These are phyloP conservation scores for Termitomyces sp. DNA, from an alignment of 768 basidiomycete genomes.

Conservation along the genomic window DNA sequence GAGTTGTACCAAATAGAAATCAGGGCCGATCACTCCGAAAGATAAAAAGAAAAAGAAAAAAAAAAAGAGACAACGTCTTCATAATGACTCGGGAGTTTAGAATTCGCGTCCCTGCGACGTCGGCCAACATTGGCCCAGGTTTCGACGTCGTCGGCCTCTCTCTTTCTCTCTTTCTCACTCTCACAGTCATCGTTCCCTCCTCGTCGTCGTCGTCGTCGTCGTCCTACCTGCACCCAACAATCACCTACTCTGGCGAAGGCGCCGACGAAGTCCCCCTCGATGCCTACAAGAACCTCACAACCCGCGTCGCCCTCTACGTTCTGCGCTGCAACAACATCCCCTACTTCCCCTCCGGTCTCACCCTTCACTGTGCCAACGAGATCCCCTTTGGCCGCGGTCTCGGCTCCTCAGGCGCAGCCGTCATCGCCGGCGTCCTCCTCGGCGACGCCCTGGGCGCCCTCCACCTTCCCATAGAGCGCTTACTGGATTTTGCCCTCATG, in stretches of 20 bases:
- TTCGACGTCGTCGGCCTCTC: slow-evolving; percentile 99
- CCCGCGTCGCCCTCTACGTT: slow-evolving; percentile 95
- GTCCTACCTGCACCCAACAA: slow-evolving; percentile 45
- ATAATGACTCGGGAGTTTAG: slow-evolving; percentile 39
- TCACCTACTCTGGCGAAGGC: slow-evolving; percentile 86
- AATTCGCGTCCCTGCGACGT: slow-evolving; percentile 92
- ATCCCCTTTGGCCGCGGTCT: slow-evolving; percentile 98
- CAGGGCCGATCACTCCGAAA: slow-evolving; percentile 3
- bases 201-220: slow-evolving; percentile 11
- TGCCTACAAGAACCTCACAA: slow-evolving; percentile 94
- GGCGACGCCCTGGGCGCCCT: slow-evolving; percentile 80
- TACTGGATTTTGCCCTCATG: slow-evolving; percentile 97
- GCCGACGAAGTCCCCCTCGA: slow-evolving; percentile 87
- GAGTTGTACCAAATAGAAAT: too few relatives aligned
- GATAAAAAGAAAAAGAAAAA: background rate
- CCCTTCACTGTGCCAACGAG: slow-evolving; percentile 80
- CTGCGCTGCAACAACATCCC: slow-evolving; percentile 80
- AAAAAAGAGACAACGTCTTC: too few relatives aligned
- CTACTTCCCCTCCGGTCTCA: slow-evolving; percentile 71
- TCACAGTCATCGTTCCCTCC: slow-evolving; percentile 47
- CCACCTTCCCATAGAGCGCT: slow-evolving; percentile 56
- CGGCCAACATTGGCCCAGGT: slow-evolving; percentile 97
- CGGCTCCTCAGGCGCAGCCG: slow-evolving; percentile 98
- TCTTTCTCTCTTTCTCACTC: slow-evolving; percentile 76
- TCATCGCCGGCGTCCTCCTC: slow-evolving; percentile 92